A percentile compares a stretch with the other conserved stretches of the same genome.
phyloP scores from a whole-genome alignment of 2,329 filamentous ascomycete species.

The Fusarium dlaminii region DNA sequence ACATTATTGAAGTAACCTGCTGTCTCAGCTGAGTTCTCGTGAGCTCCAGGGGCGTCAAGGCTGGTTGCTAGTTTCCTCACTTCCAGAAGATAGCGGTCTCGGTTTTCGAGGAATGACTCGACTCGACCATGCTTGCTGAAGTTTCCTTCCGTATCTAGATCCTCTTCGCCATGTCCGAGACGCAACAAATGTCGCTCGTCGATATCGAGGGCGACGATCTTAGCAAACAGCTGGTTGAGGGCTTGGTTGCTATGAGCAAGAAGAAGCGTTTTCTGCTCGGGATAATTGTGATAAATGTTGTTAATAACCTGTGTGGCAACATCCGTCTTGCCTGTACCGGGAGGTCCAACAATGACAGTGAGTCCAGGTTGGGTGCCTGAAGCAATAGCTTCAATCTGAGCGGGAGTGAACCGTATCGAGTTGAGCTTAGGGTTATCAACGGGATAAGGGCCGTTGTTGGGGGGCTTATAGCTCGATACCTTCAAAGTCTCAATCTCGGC shows the following conservation, averaged over 20 bases:
- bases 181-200: slow-evolving; percentile 93
- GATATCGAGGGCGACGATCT: slow-evolving; percentile 95
- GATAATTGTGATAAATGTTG: slow-evolving; percentile 99
- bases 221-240: slow-evolving; percentile 95
- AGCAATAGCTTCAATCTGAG: slow-evolving; percentile 90
- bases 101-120: slow-evolving; percentile 92
- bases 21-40: slow-evolving; percentile 95
- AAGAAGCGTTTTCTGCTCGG: slow-evolving; percentile 87
- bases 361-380: slow-evolving; percentile 95
- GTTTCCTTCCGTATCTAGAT: slow-evolving; percentile 83
- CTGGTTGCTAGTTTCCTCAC: slow-evolving; percentile 87
- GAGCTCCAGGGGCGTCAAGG: slow-evolving; percentile 89
- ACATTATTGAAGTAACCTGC: slow-evolving; percentile 96
- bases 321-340: slow-evolving; percentile 98
- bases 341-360: slow-evolving; percentile 92
- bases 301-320: slow-evolving; percentile 98
- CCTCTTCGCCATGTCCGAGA: slow-evolving; percentile 94
- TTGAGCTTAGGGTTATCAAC: slow-evolving; percentile 86
- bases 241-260: slow-evolving; percentile 98
- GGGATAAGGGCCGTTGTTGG: slow-evolving; percentile 89
- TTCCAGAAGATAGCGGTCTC: slow-evolving; percentile 79
- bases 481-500: slow-evolving; percentile 74
- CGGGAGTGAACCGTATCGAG: slow-evolving; percentile 85
- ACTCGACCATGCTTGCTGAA: slow-evolving; percentile 96
- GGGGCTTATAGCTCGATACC: slow-evolving; percentile 89